Percentiles rank a stretch among this genome's conserved stretches.
These are phyloP conservation scores for Suhomyces xylopsoci DNA, from an alignment of 805 yeast genomes.

Conservation along the genomic window DNA sequence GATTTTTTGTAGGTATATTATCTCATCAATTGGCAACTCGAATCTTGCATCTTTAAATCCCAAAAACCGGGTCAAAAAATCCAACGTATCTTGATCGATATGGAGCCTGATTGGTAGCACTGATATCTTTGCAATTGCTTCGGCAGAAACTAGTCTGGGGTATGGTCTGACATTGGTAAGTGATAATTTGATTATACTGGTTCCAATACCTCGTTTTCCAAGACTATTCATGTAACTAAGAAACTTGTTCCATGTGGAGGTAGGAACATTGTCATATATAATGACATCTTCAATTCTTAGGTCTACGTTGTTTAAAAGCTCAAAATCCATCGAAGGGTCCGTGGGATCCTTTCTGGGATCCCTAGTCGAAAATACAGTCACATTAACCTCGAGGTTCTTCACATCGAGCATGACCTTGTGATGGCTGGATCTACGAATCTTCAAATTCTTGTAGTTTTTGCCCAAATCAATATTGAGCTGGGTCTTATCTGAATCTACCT, in stretches of 20 bases:
- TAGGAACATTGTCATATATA: constrained; percentile 72
- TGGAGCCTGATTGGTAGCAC: constrained; percentile 77
- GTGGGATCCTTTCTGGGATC: constrained; percentile 43
- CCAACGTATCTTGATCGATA: constrained; percentile 91
- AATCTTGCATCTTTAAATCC: constrained; percentile 75
- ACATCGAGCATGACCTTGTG: constrained; percentile 61
- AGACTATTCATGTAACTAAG: constrained; percentile 64
- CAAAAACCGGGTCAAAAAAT: constrained; percentile 74
- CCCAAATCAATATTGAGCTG: constrained; percentile 29
- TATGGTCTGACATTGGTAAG: constrained; percentile 66
- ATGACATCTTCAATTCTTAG: constrained; percentile 54
- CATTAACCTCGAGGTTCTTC: constrained; percentile 48
- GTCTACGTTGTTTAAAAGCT: constrained; percentile 47
- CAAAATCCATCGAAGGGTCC: constrained; percentile 33
- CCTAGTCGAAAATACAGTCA: constrained; percentile 44
- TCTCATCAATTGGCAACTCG: constrained; percentile 62
- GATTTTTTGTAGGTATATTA: constrained; percentile 65
- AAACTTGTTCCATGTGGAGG: constrained; percentile 90
- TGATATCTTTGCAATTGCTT: constrained; percentile 50
- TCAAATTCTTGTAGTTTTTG: constrained; percentile 43
- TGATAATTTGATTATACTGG: constrained; percentile 55
- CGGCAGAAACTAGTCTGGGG: constrained; percentile 62
- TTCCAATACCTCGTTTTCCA: constrained; percentile 68
- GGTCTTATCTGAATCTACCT: constrained; percentile 1
- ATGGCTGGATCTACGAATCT: constrained; percentile 59